These are phyloP conservation scores for Rutstroemia sp. DNA, from an alignment of 2,329 filamentous ascomycete genomes.

Conservation along the genomic window DNA sequence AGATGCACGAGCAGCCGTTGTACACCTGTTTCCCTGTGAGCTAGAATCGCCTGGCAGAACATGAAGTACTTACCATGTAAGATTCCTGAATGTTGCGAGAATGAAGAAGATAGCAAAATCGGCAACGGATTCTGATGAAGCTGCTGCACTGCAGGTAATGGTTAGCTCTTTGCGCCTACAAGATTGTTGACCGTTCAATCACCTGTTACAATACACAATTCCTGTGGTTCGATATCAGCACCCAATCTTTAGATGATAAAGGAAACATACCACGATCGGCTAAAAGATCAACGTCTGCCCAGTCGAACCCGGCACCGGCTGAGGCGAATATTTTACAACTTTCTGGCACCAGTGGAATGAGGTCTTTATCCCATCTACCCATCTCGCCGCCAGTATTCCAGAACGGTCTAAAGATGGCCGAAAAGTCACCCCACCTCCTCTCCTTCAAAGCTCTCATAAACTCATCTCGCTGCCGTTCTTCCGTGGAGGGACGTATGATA, in stretches of 20 bases:
- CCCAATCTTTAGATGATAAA: neutral
- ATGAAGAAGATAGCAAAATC: conserved; percentile 65
- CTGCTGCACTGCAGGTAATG: conserved; percentile 42
- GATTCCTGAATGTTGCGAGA: conserved; percentile 59
- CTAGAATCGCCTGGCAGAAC: neutral
- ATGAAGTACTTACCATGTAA: conserved; percentile 45
- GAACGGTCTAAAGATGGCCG: conserved; percentile 47
- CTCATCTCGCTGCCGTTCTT: conserved; percentile 43
- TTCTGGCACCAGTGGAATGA: conserved; percentile 46
- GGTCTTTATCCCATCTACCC: conserved; percentile 53
- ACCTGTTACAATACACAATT: conserved; percentile 63
- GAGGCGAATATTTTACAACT: conserved; percentile 50
- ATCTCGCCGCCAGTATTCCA: conserved; percentile 60
- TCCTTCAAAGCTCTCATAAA: conserved; percentile 44
- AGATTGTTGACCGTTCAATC: neutral
- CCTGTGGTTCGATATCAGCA: conserved; percentile 24
- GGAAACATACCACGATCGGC: conserved; percentile 41
- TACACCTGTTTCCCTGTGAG: conserved; percentile 16
- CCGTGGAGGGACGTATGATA: conserved; percentile 41
- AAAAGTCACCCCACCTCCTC: conserved; percentile 47
- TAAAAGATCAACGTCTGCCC: conserved; percentile 52
- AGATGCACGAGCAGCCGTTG: conserved; percentile 20
- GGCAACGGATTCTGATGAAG: conserved; percentile 65
- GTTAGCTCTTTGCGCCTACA: neutral
- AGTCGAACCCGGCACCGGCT: conserved; percentile 56